These are phyloP conservation scores for Apiospora hydei DNA, from an alignment of 2,329 filamentous ascomycete species.

Conservation along the genomic window DNA sequence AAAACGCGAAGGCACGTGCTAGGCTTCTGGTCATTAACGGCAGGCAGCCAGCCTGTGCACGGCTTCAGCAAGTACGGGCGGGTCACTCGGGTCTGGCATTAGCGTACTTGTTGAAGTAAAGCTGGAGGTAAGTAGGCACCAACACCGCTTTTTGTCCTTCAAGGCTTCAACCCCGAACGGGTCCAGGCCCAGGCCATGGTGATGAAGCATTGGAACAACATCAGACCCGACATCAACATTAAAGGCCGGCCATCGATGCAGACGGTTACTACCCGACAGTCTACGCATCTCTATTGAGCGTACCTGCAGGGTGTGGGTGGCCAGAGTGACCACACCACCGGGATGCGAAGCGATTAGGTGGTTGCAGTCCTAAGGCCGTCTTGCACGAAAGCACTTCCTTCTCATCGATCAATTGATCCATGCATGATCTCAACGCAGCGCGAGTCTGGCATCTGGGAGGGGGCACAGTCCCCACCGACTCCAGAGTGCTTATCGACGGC, in stretches of 20 bases:
- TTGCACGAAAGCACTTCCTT: neutral
- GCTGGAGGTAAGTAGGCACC: neutral
- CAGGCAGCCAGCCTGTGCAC: neutral
- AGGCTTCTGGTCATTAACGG: neutral
- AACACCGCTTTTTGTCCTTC: neutral
- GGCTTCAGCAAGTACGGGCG: neutral
- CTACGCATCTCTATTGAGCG: neutral
- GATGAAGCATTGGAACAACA: neutral
- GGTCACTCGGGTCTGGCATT: neutral
- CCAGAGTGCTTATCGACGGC: constrained; percentile 18
- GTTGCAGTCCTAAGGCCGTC: neutral
- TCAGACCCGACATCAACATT: neutral
- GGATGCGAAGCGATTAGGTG: neutral
- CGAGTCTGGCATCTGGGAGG: neutral
- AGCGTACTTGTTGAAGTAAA: neutral
- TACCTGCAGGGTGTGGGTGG: neutral
- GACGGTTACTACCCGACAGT: neutral
- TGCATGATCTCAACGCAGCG: neutral
- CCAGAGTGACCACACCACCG: neutral
- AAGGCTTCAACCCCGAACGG: neutral
- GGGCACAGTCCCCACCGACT: constrained; percentile 8
- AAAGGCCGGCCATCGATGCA: neutral
- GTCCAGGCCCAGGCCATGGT: neutral
- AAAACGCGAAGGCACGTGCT: constrained; percentile 19
- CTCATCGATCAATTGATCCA: neutral